Percentiles rank a stretch among this genome's conserved stretches.
Evolutionary conservation across 768 basidiomycete genomes (phyloP).

Genomic region (Pleurotus giganteus): DNA sequence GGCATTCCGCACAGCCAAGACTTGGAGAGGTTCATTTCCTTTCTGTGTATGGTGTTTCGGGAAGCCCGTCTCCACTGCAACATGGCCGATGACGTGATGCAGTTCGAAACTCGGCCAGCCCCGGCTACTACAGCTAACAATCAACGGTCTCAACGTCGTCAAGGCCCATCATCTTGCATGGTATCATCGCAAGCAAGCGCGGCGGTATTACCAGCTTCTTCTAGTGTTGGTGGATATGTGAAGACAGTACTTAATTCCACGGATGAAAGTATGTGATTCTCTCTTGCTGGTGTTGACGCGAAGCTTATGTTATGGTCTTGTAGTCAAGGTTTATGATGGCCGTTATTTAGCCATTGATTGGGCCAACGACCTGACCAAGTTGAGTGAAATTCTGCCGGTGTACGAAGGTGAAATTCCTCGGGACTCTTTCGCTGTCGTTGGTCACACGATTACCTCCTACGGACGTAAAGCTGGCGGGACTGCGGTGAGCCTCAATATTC

Average conservation of each 20-base stretch:
- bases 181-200: no score
- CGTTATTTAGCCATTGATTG: not conserved
- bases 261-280: no score
- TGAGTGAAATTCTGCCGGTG: not conserved
- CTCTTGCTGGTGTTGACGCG: not conserved
- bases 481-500: not conserved
- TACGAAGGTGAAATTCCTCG: not conserved
- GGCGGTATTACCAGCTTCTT: no score
- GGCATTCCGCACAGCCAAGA: not conserved
- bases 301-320: not conserved
- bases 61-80: not conserved
- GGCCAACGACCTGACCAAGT: not conserved
- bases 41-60: not conserved
- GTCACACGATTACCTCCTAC: not conserved
- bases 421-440: not conserved
- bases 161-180: no score
- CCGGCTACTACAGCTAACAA: no score
- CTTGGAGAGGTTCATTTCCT: not conserved
- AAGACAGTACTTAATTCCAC: no score
- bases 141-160: not conserved
- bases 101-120: not conserved
- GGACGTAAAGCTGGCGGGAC: not conserved
- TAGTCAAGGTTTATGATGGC: not conserved
- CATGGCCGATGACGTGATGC: not conserved
- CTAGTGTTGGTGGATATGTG: no score